Evolutionary conservation across 768 basidiomycete genomes (phyloP).

Genomic region (Terana coerulea): DNA sequence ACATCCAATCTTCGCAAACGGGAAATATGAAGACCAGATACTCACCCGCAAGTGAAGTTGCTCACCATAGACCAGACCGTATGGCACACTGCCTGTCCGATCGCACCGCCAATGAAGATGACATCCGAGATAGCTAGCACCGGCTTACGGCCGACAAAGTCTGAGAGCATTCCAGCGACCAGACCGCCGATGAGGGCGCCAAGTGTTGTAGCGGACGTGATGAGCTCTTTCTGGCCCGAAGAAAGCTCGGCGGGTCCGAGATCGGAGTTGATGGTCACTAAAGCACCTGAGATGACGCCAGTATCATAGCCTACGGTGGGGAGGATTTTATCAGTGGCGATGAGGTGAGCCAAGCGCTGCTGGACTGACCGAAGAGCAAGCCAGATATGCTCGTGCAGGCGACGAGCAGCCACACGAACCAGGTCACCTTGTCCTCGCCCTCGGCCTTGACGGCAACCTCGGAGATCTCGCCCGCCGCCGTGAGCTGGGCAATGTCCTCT

Average conservation of each 20-base stretch:
- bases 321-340: not conserved
- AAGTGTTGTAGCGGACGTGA: conserved; percentile 75
- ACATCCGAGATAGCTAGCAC: conserved; percentile 66
- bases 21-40: not conserved
- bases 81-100: conserved; percentile 67
- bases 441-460: conserved; percentile 58
- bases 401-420: conserved; percentile 79
- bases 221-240: conserved; percentile 71
- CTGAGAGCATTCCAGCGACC: conserved; percentile 62
- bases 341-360: not conserved
- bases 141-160: conserved; percentile 63
- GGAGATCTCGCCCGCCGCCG: conserved; percentile 45
- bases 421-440: conserved; percentile 62
- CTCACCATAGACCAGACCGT: conserved; percentile 67
- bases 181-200: conserved; percentile 77
- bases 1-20: conserved; percentile 49
- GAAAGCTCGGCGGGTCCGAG: conserved; percentile 55
- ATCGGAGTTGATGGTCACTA: conserved; percentile 68
- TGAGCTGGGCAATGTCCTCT: conserved; percentile 15
- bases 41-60: no score
- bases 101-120: conserved; percentile 72
- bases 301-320: conserved; percentile 66
- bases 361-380: conserved; percentile 63
- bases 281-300: conserved; percentile 76
- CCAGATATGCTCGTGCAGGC: conserved; percentile 73